These are phyloP conservation scores for Polyporus arcularius DNA, from an alignment of 768 basidiomycete genomes.

Conservation along the genomic window DNA sequence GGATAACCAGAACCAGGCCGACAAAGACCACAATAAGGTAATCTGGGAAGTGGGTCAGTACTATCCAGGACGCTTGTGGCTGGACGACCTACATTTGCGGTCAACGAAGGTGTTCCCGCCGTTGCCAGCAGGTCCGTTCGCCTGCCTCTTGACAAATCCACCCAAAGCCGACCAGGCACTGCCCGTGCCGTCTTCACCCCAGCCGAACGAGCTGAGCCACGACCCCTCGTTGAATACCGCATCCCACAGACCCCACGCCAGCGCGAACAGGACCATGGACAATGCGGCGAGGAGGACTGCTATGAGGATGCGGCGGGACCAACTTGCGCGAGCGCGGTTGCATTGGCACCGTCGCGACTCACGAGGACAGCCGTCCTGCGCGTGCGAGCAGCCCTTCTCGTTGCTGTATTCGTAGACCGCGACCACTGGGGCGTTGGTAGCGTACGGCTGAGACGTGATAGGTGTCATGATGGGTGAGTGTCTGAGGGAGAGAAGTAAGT, in stretches of 20 bases:
- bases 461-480: neutral
- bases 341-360: constrained; percentile 5
- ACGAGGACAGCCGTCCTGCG: neutral
- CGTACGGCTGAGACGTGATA: constrained; percentile 12
- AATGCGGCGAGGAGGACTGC: constrained; percentile 2
- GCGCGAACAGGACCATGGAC: neutral
- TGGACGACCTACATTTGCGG: constrained; percentile 6
- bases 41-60: constrained; percentile 35
- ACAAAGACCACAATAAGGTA: constrained; percentile 70
- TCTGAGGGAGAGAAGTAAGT: neutral
- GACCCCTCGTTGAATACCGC: constrained; percentile 11
- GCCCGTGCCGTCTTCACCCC: constrained; percentile 8
- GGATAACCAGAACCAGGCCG: constrained; percentile 55
- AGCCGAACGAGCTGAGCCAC: constrained; percentile 8
- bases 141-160: constrained; percentile 17
- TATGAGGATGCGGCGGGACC: constrained; percentile 3
- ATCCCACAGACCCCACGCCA: constrained; percentile 8
- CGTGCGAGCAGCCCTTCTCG: constrained; percentile 10
- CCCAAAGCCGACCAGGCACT: constrained; percentile 13
- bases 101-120: constrained; percentile 10
- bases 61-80: neutral
- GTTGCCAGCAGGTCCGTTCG: neutral
- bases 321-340: neutral
- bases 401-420: neutral
- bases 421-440: constrained; percentile 1